Conservation (phyloP, 2,329 filamentous ascomycete genomes). For the Alternaria sp. region DNA sequence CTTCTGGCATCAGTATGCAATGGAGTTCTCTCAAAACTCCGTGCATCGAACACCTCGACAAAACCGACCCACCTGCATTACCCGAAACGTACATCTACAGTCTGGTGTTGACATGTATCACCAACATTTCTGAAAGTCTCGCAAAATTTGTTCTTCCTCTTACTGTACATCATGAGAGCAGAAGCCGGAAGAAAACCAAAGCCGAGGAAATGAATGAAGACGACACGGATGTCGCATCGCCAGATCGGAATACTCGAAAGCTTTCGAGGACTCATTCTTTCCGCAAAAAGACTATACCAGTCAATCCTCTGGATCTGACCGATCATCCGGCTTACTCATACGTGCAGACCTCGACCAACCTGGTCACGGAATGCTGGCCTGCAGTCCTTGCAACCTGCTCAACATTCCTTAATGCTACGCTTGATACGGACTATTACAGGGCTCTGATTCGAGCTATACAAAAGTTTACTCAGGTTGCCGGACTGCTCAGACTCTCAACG, state of each 20-base stretch:
- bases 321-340: constrained; percentile 74
- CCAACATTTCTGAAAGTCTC: constrained; percentile 86
- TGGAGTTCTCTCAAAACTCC: constrained; percentile 89
- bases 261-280: constrained; percentile 70
- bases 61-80: constrained; percentile 78
- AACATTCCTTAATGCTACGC: constrained; percentile 87
- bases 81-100: constrained; percentile 96
- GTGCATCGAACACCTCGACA: constrained; percentile 94
- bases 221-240: constrained; percentile 35
- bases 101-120: constrained; percentile 85
- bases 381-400: constrained; percentile 94
- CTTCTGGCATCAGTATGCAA: constrained; percentile 82
- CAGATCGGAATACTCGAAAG: constrained; percentile 20
- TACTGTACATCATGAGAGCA: constrained; percentile 77
- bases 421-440: constrained; percentile 95
- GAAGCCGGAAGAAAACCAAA: constrained; percentile 51
- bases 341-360: constrained; percentile 76
- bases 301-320: constrained; percentile 81
- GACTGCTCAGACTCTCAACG: constrained; percentile 80
- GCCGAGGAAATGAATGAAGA: constrained; percentile 35
- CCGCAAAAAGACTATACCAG: constrained; percentile 76
- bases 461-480: constrained; percentile 92
- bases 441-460: constrained; percentile 91
- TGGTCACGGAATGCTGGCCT: constrained; percentile 94
- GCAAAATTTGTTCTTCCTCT: constrained; percentile 92